Conservation (phyloP, 306 rosid genomes). For the Amphicarpaea edgeworthii region DNA sequence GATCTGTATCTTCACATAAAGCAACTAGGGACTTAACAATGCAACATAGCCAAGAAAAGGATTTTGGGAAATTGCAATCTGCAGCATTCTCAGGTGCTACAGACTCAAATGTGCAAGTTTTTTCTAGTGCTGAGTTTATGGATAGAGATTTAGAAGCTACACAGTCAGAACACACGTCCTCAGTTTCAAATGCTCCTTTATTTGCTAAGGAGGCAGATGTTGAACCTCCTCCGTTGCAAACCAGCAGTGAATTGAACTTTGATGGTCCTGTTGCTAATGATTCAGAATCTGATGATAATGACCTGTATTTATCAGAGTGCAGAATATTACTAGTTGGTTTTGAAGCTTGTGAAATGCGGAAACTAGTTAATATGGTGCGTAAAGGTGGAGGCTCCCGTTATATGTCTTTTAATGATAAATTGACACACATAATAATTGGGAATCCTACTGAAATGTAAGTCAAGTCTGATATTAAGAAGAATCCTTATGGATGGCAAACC, state of each 20-base stretch:
- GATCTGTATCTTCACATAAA: slow-evolving; percentile 70
- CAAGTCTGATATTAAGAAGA: slow-evolving; percentile 14
- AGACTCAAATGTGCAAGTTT: slow-evolving; percentile 59
- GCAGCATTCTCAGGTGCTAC: slow-evolving; percentile 60
- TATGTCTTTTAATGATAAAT: slow-evolving; percentile 72
- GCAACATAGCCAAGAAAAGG: slow-evolving; percentile 72
- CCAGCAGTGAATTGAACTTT: slow-evolving; percentile 56
- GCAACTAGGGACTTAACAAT: slow-evolving; percentile 53
- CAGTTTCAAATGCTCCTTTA: slow-evolving; percentile 51
- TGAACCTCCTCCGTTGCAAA: slow-evolving; percentile 54
- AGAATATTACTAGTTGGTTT: slow-evolving; percentile 82
- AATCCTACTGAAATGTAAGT: slow-evolving; percentile 82
- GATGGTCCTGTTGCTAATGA: slow-evolving; percentile 77
- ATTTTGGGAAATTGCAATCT: slow-evolving; percentile 58
- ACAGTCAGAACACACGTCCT: slow-evolving; percentile 58
- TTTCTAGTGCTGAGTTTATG: slow-evolving; percentile 51
- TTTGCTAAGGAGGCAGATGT: slow-evolving; percentile 56
- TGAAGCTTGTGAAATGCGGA: slow-evolving; percentile 86
- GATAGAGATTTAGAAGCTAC: slow-evolving; percentile 70
- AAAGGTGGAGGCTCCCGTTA: slow-evolving; percentile 92
- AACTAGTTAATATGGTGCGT: slow-evolving; percentile 83
- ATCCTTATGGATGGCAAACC: slow-evolving; percentile 31
- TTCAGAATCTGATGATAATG: slow-evolving; percentile 87
- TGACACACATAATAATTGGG: slow-evolving; percentile 92
- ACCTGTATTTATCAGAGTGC: slow-evolving; percentile 89